These are phyloP conservation scores for Saccharomycopsis schoenii DNA, from an alignment of 805 yeast genomes.

Conservation along the genomic window DNA sequence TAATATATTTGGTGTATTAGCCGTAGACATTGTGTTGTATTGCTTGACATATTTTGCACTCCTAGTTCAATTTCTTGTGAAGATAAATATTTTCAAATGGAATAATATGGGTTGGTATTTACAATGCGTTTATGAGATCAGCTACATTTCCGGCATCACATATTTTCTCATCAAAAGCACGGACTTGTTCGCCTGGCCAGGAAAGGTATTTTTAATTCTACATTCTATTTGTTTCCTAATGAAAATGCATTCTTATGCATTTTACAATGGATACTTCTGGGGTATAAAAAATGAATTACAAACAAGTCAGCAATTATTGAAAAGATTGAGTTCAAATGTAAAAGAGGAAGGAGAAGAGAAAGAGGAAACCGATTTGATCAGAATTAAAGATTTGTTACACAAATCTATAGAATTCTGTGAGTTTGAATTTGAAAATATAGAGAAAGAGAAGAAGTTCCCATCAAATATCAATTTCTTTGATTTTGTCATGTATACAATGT, in stretches of 20 bases:
- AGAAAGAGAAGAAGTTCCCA: conserved; percentile 47
- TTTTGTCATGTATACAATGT: conserved; percentile 74
- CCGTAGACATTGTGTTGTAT: conserved; percentile 72
- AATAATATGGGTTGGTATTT: conserved; percentile 49
- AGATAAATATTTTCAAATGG: conserved; percentile 47
- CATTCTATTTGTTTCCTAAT: conserved; percentile 82
- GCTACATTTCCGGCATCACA: conserved; percentile 43
- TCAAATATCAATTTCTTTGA: conserved; percentile 52
- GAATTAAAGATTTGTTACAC: conserved; percentile 27
- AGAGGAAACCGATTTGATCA: background rate
- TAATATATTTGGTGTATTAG: conserved; percentile 57
- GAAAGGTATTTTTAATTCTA: conserved; percentile 70
- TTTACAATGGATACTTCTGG: conserved; percentile 88
- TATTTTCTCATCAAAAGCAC: conserved; percentile 42
- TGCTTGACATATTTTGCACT: conserved; percentile 51
- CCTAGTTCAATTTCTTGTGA: conserved; percentile 46
- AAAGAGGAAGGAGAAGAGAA: conserved; percentile 18
- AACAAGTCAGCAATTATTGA: conserved; percentile 36
- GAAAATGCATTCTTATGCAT: conserved; percentile 93
- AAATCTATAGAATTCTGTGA: conserved; percentile 58
- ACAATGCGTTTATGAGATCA: conserved; percentile 47
- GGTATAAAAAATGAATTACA: conserved; percentile 42
- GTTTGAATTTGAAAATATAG: conserved; percentile 53
- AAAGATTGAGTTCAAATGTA: conserved; percentile 25
- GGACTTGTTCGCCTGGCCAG: conserved; percentile 70